These are phyloP conservation scores for Graphilbum ipis-grandicollis DNA, from an alignment of 2,329 filamentous ascomycete species.

Conservation along the genomic window DNA sequence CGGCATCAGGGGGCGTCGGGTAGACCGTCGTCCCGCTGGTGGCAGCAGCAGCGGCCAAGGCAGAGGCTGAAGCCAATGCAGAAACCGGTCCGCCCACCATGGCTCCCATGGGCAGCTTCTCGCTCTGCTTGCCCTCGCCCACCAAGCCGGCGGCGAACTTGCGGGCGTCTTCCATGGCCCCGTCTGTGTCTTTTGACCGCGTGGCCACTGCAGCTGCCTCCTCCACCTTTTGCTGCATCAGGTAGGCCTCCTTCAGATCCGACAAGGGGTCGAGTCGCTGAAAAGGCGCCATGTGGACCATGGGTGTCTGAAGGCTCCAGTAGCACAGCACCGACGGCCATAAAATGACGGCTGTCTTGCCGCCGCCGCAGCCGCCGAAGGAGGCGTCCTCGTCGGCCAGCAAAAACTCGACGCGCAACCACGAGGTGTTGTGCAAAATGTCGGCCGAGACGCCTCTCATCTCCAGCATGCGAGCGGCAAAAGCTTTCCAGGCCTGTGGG, in stretches of 20 bases:
- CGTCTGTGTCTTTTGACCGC: background rate
- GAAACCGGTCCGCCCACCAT: no score
- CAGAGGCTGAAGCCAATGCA: no score
- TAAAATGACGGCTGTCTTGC: conserved; percentile 25
- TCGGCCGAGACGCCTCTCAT: conserved; percentile 29
- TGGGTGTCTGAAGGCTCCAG: conserved; percentile 17
- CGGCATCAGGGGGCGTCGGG: conserved; percentile 52
- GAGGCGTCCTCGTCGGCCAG: conserved; percentile 21
- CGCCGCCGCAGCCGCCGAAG: conserved; percentile 16
- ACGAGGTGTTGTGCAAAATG: conserved; percentile 25
- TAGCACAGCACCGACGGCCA: conserved; percentile 40
- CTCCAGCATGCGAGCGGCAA: conserved; percentile 32
- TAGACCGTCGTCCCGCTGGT: conserved; percentile 48
- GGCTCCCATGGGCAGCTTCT: background rate
- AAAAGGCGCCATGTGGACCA: conserved; percentile 2
- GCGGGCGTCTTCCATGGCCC: conserved; percentile 6
- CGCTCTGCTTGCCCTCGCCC: background rate
- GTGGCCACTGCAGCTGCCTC: background rate
- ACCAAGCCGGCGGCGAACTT: background rate
- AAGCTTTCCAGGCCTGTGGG: conserved; percentile 14
- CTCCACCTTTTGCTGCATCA: conserved; percentile 4
- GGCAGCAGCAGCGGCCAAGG: conserved; percentile 12
- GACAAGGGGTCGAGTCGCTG: conserved; percentile 6
- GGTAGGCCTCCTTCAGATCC: conserved; percentile 5
- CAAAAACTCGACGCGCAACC: conserved; percentile 25